Evolutionary conservation across 495 filamentous ascomycete species (phyloP).

Genomic region (Talaromyces ruber): DNA sequence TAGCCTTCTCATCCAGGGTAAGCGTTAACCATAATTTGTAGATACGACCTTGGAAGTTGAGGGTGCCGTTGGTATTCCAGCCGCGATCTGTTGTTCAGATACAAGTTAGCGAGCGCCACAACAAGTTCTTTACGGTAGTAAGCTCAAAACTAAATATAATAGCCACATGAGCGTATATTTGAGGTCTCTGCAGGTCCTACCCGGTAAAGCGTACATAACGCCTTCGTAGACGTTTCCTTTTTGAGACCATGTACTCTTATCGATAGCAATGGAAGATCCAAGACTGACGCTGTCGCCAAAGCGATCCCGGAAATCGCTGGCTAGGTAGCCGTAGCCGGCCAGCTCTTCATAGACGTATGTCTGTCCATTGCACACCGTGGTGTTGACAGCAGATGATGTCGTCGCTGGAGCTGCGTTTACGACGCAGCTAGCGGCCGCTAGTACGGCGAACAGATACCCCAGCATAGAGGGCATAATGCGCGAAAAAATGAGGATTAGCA

Average conservation of each 20-base stretch:
- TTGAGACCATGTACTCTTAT: constrained; percentile 55
- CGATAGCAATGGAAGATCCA: constrained; percentile 60
- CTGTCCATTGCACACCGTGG: constrained; percentile 55
- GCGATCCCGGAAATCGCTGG: constrained; percentile 54
- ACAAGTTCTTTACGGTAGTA: constrained; percentile 1
- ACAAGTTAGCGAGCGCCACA: neutral
- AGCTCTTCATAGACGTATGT: constrained; percentile 60
- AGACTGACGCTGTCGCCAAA: constrained; percentile 66
- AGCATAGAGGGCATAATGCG: neutral
- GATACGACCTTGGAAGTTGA: constrained; percentile 65
- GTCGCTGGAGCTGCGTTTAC: neutral
- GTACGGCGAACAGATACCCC: neutral
- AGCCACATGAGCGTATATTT: neutral
- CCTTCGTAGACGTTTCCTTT: constrained; percentile 49
- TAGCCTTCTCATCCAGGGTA: constrained; percentile 44
- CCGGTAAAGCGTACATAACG: constrained; percentile 56
- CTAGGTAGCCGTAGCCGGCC: constrained; percentile 60
- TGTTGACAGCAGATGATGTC: constrained; percentile 24
- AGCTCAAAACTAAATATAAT: neutral
- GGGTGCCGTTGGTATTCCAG: constrained; percentile 65
- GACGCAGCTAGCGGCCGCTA: neutral
- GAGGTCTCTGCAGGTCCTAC: constrained; percentile 17
- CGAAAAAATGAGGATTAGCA: neutral
- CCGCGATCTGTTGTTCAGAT: neutral
- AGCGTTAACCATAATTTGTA: constrained; percentile 62